These are phyloP conservation scores for Saccharomycopsis oosterbeekiorum DNA, from an alignment of 805 yeast species.

Conservation along the genomic window DNA sequence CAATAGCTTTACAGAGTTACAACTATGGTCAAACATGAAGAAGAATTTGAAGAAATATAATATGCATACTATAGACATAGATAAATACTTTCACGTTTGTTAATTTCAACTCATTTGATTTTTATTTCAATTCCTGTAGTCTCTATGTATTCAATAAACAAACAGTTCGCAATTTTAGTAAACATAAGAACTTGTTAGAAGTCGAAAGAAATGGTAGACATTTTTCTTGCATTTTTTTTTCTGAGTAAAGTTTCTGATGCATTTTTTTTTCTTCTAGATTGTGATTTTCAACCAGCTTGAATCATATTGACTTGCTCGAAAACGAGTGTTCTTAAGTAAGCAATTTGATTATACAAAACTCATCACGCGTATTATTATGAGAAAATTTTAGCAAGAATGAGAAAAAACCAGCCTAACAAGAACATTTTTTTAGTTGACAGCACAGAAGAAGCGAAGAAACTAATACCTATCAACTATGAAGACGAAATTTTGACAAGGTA, in stretches of 20 bases:
- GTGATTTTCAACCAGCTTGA: too few species aligned
- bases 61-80: background rate
- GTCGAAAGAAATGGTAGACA: too few species aligned
- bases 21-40: constrained; percentile 16
- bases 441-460: background rate
- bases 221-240: too few species aligned
- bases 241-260: too few species aligned
- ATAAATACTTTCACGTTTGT: too few species aligned
- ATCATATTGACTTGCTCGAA: too few species aligned
- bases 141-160: too few species aligned
- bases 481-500: constrained; percentile 26
- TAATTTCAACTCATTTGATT: background rate
- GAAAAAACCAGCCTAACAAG: background rate
- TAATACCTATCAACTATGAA: constrained; percentile 24
- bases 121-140: background rate
- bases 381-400: background rate
- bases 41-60: background rate
- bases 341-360: too few species aligned
- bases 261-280: too few species aligned
- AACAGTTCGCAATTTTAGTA: too few species aligned
- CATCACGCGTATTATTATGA: background rate
- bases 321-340: too few species aligned
- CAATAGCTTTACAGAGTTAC: constrained; percentile 44
- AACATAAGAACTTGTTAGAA: too few species aligned
- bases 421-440: constrained; percentile 1